Percentiles rank a stretch among this genome's conserved stretches.
Evolutionary conservation across 495 filamentous ascomycete species (phyloP).

Genomic region (Neurospora sp.): DNA sequence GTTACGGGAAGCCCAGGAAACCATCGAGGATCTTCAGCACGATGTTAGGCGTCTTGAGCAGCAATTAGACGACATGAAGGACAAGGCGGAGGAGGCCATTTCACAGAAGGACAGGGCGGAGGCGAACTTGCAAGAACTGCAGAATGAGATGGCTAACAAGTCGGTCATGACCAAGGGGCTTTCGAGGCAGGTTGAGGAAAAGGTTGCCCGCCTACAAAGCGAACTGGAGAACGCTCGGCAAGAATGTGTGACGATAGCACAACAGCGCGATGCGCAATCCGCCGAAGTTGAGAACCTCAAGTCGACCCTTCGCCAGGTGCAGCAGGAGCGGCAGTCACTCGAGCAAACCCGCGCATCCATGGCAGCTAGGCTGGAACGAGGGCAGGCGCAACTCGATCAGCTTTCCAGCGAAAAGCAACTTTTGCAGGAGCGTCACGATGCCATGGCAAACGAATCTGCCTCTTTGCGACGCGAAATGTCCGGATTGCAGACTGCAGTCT

Average conservation of each 20-base stretch:
- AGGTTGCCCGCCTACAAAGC: conserved; percentile 50
- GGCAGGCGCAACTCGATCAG: conserved; percentile 46
- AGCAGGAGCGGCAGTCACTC: conserved; percentile 40
- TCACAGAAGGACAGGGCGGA: conserved; percentile 49
- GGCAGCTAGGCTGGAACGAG: conserved; percentile 44
- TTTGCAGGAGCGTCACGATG: conserved; percentile 57
- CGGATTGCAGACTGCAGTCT: conserved; percentile 43
- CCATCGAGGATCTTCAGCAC: conserved; percentile 37
- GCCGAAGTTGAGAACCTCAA: conserved; percentile 40
- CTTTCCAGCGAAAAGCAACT: conserved; percentile 57
- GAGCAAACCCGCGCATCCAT: conserved; percentile 48
- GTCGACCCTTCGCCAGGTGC: conserved; percentile 27
- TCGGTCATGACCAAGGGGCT: conserved; percentile 68
- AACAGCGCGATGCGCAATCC: conserved; percentile 26
- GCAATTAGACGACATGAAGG: conserved; percentile 47
- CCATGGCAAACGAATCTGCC: conserved; percentile 56
- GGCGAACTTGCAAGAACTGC: conserved; percentile 53
- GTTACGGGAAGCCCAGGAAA: conserved; percentile 45
- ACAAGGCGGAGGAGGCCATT: conserved; percentile 53
- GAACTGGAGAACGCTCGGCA: conserved; percentile 52
- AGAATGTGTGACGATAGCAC: conserved; percentile 41
- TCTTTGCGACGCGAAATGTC: conserved; percentile 54
- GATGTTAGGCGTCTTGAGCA: conserved; percentile 33
- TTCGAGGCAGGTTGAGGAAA: conserved; percentile 65
- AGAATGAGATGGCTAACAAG: conserved; percentile 70